A percentile compares a stretch with the other conserved stretches of the same genome.
Evolutionary conservation across 148 eudicot genomes (phyloP).

Genomic region (Camellia sinensis): DNA sequence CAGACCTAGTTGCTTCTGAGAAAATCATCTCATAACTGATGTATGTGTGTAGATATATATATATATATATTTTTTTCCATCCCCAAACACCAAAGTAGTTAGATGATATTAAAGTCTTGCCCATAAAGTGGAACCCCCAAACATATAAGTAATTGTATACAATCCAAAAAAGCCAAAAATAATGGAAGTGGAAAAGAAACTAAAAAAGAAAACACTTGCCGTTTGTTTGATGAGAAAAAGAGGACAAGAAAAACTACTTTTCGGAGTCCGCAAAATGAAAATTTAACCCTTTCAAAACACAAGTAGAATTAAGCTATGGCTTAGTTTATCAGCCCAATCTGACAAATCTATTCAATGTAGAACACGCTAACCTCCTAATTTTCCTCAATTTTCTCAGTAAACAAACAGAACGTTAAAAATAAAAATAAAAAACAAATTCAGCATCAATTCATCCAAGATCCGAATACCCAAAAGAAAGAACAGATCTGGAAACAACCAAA

Average conservation of each 20-base stretch:
- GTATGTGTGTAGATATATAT: too few species aligned
- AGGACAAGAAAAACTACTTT: neutral
- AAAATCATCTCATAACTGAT: neutral
- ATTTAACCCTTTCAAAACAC: neutral
- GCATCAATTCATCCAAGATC: neutral
- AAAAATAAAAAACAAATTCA: neutral
- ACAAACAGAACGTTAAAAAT: neutral
- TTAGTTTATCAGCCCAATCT: neutral
- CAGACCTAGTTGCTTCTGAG: neutral
- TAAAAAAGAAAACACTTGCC: neutral
- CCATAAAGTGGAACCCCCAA: neutral
- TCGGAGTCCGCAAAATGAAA: neutral
- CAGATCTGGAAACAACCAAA: constrained; percentile 4
- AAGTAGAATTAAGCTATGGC: neutral
- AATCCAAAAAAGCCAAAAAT: neutral
- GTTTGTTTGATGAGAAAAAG: constrained; percentile 4
- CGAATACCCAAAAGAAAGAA: neutral
- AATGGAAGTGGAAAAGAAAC: neutral
- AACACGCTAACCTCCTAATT: neutral
- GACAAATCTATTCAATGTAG: neutral
- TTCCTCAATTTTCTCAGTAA: neutral
- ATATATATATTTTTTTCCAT: neutral
- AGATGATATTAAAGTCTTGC: neutral
- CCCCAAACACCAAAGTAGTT: constrained; percentile 1
- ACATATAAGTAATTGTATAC: neutral